A percentile compares a stretch with the other conserved stretches of the same genome.
Conservation (phyloP, 1,139 yeast species). For the Yamadazyma conglobata region DNA sequence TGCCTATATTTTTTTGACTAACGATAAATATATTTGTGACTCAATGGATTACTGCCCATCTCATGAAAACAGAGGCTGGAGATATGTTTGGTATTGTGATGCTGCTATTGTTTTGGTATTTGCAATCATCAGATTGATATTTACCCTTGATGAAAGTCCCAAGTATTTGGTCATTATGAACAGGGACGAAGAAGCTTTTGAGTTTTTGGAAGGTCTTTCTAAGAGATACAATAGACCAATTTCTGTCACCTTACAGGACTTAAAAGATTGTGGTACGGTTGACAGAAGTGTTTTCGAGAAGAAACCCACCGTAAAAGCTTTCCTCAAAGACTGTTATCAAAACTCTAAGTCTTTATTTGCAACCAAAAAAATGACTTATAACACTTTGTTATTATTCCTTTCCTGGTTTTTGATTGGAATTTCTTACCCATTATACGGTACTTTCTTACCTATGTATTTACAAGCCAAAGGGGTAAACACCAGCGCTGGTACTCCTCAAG, state of each 20-base stretch:
- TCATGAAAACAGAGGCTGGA: slow-evolving; percentile 31
- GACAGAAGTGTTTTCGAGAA: slow-evolving; percentile 17
- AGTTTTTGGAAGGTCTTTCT: slow-evolving; percentile 26
- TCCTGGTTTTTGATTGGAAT: slow-evolving; percentile 54
- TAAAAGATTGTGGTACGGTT: slow-evolving; percentile 27
- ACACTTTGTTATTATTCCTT: slow-evolving; percentile 36
- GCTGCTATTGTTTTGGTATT: slow-evolving; percentile 28
- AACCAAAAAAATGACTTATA: slow-evolving; percentile 33
- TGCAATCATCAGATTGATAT: slow-evolving; percentile 26
- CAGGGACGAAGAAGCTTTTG: slow-evolving; percentile 33
- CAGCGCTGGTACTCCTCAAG: slow-evolving; percentile 28
- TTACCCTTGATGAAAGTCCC: slow-evolving; percentile 32
- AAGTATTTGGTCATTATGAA: slow-evolving; percentile 32
- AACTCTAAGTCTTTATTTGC: slow-evolving; percentile 37
- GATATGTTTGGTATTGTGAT: slow-evolving; percentile 33
- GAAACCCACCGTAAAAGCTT: slow-evolving; percentile 14
- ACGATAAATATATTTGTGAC: slow-evolving; percentile 24
- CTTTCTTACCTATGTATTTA: slow-evolving; percentile 48
- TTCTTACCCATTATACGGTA: slow-evolving; percentile 49
- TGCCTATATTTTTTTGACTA: slow-evolving; percentile 30
- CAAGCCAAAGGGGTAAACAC: slow-evolving; percentile 45
- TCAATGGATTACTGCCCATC: slow-evolving; percentile 29
- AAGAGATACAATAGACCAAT: slow-evolving; percentile 26
- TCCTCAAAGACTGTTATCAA: slow-evolving; percentile 14
- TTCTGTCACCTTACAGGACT: slow-evolving; percentile 26